Evolutionary conservation across 352 stramenopile genomes (phyloP), one percentile per base, ranked within the genome.

Genomic region (Phytopythium helicoides): DNA sequence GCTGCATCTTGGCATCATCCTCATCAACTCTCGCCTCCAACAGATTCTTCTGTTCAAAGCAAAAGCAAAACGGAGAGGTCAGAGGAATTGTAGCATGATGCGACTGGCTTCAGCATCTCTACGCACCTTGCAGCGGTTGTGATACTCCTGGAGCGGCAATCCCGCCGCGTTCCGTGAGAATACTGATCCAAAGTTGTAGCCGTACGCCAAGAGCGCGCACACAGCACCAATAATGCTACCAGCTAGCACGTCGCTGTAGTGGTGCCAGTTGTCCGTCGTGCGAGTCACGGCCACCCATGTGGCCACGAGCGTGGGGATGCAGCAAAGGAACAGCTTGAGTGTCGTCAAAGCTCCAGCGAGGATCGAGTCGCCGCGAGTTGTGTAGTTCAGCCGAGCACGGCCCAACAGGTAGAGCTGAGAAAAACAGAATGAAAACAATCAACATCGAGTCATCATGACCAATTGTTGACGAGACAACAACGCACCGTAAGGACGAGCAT

Each of bases 231-330:
- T 83, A 16, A 81, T 60, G 21, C 63, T 77, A 18, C 79, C 79
- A n/a, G 86, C 82, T 49, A 90, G 35, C 40, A 92, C 90, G 53
- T 92, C 83, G 26, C 57, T 79, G 64, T 92, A 94, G 62, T 94
- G 76, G 52, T 94, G 83, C 83, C 83, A 92, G 54, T 94, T 94
- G 65, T 92, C 83, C 45, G 89, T 74, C 25, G 79, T 86, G 42
- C 83, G 83, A 15, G 83, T 87, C 25, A 92, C 61, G 2, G 74
- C 66, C 35, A 92, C 75, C 83, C 83, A 94, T 3, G 81, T 40
- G 18, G 83, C 81, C 12, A 92, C 40, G 1, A 89, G 26, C 22
- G 73, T 70, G 19, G 83, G 83, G 12, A 63, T 36, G 52, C 83
- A 87, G 57, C 79, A 87, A 28, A 91, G 5, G 47, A 91, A 86